phyloP scores from a whole-genome alignment of 2,329 filamentous ascomycete genomes.

The Phaeoacremonium minimum region DNA sequence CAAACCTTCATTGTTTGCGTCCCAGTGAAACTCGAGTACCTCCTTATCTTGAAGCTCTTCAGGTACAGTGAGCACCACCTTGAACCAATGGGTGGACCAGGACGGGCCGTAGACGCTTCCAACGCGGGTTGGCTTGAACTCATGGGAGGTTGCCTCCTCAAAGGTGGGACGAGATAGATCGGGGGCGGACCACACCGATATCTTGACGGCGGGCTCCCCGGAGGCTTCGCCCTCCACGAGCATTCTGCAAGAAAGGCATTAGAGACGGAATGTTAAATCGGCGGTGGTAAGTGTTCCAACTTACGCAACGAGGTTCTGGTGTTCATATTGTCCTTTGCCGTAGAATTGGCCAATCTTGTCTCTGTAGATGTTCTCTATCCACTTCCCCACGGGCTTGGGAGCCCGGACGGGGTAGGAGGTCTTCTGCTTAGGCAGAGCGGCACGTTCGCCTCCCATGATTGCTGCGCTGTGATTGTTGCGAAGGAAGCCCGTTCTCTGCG shows the following conservation, averaged over 20 bases:
- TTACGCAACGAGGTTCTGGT: slow-evolving; percentile 56
- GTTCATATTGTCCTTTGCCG: slow-evolving; percentile 70
- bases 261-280: slow-evolving; percentile 5
- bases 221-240: slow-evolving; percentile 63
- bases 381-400: slow-evolving; percentile 61
- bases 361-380: slow-evolving; percentile 81
- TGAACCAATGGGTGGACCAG: slow-evolving; percentile 99
- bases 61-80: slow-evolving; percentile 74
- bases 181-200: slow-evolving; percentile 83
- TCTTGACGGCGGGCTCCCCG: slow-evolving; percentile 73
- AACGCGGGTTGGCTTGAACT: slow-evolving; percentile 70
- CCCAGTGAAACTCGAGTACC: slow-evolving; percentile 93
- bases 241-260: slow-evolving; percentile 44
- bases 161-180: slow-evolving; percentile 78
- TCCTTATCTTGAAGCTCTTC: slow-evolving; percentile 68
- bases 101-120: slow-evolving; percentile 85
- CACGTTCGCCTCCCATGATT: slow-evolving; percentile 47
- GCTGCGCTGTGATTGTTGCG: slow-evolving; percentile 3
- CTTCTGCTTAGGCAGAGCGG: slow-evolving; percentile 35
- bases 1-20: slow-evolving; percentile 89
- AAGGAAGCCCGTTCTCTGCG: too few relatives aligned
- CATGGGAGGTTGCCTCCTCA: slow-evolving; percentile 70
- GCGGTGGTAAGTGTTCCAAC: slow-evolving; percentile 10
- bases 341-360: slow-evolving; percentile 81
- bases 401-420: slow-evolving; percentile 49